Conservation (phyloP, 148 eudicot genomes). For the Spergularia marina region DNA sequence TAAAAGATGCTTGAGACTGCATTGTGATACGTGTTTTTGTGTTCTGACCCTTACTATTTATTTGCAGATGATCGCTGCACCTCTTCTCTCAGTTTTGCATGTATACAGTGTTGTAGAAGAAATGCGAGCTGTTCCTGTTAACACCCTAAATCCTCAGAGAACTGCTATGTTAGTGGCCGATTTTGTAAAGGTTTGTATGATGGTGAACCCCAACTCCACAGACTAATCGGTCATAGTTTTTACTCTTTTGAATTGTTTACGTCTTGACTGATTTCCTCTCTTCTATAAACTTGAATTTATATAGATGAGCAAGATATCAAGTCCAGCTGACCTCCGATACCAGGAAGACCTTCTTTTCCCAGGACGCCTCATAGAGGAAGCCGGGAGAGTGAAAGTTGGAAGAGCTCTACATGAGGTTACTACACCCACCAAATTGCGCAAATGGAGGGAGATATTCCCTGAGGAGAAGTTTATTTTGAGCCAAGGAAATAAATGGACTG, state of each 20-base stretch:
- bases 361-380: conserved; percentile 74
- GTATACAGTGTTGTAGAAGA: conserved; percentile 79
- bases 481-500: conserved; percentile 52
- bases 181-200: conserved; percentile 62
- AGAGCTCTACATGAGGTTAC: conserved; percentile 55
- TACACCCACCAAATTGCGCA: conserved; percentile 62
- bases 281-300: background rate
- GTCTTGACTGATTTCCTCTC: background rate
- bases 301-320: conserved; percentile 72
- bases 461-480: conserved; percentile 77
- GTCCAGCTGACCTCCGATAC: conserved; percentile 94
- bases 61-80: conserved; percentile 76
- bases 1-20: background rate
- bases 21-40: background rate
- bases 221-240: background rate
- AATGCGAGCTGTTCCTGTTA: conserved; percentile 94
- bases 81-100: conserved; percentile 72
- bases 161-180: conserved; percentile 88
- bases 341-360: conserved; percentile 85
- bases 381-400: conserved; percentile 87
- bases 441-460: conserved; percentile 67
- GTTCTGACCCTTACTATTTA: conserved; percentile 5
- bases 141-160: conserved; percentile 91
- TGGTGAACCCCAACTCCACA: too few species aligned
- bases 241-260: background rate